Conservation (phyloP, 805 yeast genomes). For the Zygosaccharomyces lentus region DNA sequence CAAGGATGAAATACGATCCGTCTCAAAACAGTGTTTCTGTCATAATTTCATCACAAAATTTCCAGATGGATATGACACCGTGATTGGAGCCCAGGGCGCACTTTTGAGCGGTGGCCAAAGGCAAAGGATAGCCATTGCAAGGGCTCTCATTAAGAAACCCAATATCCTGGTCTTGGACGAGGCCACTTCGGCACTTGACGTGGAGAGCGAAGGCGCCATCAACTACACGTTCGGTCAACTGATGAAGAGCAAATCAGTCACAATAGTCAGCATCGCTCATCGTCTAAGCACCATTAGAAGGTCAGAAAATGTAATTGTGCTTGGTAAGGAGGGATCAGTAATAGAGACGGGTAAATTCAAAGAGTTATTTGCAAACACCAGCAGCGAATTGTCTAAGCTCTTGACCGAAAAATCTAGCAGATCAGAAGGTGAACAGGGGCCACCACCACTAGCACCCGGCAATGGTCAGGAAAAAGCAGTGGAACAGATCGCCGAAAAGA, state of each 20-base stretch:
- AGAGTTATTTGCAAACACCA: constrained; percentile 47
- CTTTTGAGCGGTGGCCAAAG: constrained; percentile 88
- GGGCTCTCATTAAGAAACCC: constrained; percentile 76
- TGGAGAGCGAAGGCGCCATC: constrained; percentile 67
- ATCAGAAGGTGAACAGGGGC: constrained; percentile 11
- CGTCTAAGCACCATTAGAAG: constrained; percentile 84
- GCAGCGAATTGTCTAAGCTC: constrained; percentile 38
- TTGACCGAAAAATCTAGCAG: constrained; percentile 36
- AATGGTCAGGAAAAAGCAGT: constrained; percentile 6
- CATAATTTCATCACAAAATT: constrained; percentile 55
- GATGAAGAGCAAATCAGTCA: constrained; percentile 54
- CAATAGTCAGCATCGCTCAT: constrained; percentile 91
- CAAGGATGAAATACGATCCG: constrained; percentile 43
- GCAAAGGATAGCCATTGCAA: constrained; percentile 81
- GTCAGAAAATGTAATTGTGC: constrained; percentile 78
- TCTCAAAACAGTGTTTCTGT: constrained; percentile 52
- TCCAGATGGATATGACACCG: constrained; percentile 62
- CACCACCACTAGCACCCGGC: constrained; percentile 2
- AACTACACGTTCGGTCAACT: constrained; percentile 69
- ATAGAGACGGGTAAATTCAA: constrained; percentile 68
- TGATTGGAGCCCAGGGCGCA: constrained; percentile 61
- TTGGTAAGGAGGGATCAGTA: constrained; percentile 75
- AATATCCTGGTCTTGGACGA: constrained; percentile 76
- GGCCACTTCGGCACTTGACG: constrained; percentile 84
- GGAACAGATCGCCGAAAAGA: constrained; percentile 10